Conservation (phyloP, 805 yeast genomes). For the Suhomyces vadensis region DNA sequence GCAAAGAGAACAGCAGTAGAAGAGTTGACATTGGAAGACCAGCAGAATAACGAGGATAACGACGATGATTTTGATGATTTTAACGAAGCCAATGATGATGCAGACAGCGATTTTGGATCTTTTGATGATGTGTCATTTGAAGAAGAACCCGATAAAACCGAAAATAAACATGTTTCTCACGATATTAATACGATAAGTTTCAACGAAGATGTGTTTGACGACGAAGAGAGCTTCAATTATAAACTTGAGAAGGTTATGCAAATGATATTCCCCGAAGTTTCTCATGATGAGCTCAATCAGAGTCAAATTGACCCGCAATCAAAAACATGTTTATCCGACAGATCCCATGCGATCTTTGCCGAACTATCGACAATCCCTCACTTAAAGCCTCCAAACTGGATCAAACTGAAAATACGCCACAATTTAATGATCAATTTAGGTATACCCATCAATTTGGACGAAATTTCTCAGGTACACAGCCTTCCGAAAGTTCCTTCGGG, state of each 20-base stretch:
- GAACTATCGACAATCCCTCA: slow-evolving; percentile 51
- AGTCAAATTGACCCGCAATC: neutral
- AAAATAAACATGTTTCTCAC: neutral
- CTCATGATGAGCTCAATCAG: slow-evolving; percentile 4
- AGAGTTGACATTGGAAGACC: neutral
- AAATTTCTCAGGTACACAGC: slow-evolving; percentile 24
- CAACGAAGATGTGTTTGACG: slow-evolving; percentile 14
- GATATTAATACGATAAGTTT: slow-evolving; percentile 8
- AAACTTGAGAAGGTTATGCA: slow-evolving; percentile 15
- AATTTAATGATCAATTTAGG: slow-evolving; percentile 65
- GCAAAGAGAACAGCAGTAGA: neutral
- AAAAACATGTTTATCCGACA: slow-evolving; percentile 24
- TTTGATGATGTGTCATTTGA: slow-evolving; percentile 38
- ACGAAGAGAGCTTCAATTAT: slow-evolving; percentile 12
- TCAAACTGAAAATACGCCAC: slow-evolving; percentile 61
- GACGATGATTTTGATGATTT: slow-evolving; percentile 12
- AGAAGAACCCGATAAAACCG: slow-evolving; percentile 19
- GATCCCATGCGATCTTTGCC: slow-evolving; percentile 44
- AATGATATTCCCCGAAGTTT: slow-evolving; percentile 10
- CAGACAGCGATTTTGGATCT: slow-evolving; percentile 40
- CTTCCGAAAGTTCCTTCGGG: neutral
- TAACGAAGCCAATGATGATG: slow-evolving; percentile 21
- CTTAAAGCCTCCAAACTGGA: slow-evolving; percentile 68
- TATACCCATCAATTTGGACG: slow-evolving; percentile 72
- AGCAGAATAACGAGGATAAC: neutral